Evolutionary conservation across 106 monocot species (phyloP), one percentile per base, ranked within the genome.

Genomic region (Amphibolis antarctica): DNA sequence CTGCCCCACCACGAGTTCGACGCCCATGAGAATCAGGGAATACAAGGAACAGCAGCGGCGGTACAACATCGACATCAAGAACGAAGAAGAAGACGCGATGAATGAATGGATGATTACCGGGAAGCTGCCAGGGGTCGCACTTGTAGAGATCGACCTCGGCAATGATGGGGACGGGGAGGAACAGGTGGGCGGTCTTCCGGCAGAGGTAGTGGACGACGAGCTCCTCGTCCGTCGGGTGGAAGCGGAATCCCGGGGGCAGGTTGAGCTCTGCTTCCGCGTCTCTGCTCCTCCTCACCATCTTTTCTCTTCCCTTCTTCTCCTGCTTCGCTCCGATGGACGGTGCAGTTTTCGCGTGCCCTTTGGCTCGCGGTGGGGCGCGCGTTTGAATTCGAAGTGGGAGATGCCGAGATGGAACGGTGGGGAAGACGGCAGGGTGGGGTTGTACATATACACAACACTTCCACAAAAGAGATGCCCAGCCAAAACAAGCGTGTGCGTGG

Each of bases 161-260:
- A n/a, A n/a, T 73, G 56, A 73, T 73, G 48, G 65, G 42, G 12
- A 66, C 73, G 22, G 73, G 65, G 21, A 73, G 55, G 47, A 17
- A 15, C 65, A 59, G 73, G 22, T 73, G 73, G 1, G 65, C 28
- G 20, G 36, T 44, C 55, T 73, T 73, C 46, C 58, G 44, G 74
- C 60, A 61, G 31, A 74, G 66, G 60, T 67, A 74, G 42, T 59
- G 30, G 11, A 52, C 14, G 14, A 74, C 74, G 9, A 88, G 84
- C 70, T 88, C 88, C 53, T 88, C 84, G 71, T 88, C 88, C 1
- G 88, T 88, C 14, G 92, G 92, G 46, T 88, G 88, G 69, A 92
- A 92, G 10, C 92, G 61, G 85, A 92, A 92, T 7, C 92, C 92
- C 9, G 92, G 88, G 18, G 92, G 85, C 55, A 92, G 47, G 60